Conservation (phyloP, 2,329 filamentous ascomycete genomes). For the Trichoderma breve region DNA sequence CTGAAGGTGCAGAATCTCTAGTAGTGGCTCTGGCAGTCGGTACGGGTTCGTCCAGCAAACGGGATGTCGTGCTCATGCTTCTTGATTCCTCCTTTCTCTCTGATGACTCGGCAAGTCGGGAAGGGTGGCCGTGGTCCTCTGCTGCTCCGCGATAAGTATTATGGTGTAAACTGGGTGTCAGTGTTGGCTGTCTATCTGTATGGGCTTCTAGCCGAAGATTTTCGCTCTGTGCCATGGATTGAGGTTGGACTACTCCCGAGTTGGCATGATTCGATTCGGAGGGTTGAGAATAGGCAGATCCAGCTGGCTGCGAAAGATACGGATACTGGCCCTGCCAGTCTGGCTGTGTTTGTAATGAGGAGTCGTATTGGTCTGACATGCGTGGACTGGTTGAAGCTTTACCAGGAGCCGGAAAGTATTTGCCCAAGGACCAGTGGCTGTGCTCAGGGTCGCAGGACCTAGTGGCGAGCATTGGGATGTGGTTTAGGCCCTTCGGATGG, state of each 20-base stretch:
- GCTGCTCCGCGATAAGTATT: conserved; percentile 42
- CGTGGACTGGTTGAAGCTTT: conserved; percentile 47
- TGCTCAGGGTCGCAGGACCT: conserved; percentile 53
- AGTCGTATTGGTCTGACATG: conserved; percentile 57
- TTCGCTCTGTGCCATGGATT: conserved; percentile 36
- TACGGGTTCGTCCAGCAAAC: conserved; percentile 28
- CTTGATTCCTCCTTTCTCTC: conserved; percentile 13
- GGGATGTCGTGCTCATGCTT: conserved; percentile 5
- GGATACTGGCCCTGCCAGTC: conserved; percentile 58
- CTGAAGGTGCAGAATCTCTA: conserved; percentile 40
- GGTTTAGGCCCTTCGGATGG: neutral
- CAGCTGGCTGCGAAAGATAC: conserved; percentile 47
- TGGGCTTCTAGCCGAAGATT: conserved; percentile 60
- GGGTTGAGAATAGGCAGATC: conserved; percentile 44
- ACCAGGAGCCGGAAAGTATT: conserved; percentile 48
- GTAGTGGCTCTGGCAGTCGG: conserved; percentile 41
- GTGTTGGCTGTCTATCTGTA: conserved; percentile 53
- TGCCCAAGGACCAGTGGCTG: conserved; percentile 55
- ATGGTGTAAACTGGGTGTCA: conserved; percentile 38
- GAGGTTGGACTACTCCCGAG: conserved; percentile 22
- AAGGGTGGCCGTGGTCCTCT: conserved; percentile 40
- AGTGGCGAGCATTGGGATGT: conserved; percentile 54
- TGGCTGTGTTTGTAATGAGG: conserved; percentile 52
- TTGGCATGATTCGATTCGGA: conserved; percentile 43
- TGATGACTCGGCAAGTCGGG: conserved; percentile 16